A percentile compares a stretch with the other conserved stretches of the same genome.
Conservation (phyloP, 2,329 filamentous ascomycete species). For the Colletotrichum salicis region DNA sequence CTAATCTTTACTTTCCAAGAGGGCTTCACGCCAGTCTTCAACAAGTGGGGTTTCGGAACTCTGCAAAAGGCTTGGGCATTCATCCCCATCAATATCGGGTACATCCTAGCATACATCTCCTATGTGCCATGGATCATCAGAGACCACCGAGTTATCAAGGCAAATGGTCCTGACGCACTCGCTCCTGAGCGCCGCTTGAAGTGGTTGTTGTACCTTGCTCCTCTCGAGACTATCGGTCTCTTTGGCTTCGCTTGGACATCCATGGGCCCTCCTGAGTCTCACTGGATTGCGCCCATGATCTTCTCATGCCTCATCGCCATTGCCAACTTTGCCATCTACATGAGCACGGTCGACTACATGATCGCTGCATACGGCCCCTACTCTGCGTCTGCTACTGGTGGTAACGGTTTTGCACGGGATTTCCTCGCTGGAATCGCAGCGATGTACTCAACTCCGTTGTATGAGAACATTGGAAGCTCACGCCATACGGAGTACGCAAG, state of each 20-base stretch:
- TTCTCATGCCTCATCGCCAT: conserved; percentile 70
- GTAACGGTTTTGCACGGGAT: conserved; percentile 74
- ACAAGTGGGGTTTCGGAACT: conserved; percentile 66
- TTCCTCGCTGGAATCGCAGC: conserved; percentile 73
- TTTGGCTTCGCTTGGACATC: conserved; percentile 72
- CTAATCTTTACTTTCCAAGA: conserved; percentile 76
- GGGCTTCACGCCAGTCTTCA: conserved; percentile 68
- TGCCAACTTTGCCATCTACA: conserved; percentile 72
- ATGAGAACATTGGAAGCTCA: conserved; percentile 52
- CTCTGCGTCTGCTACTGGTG: conserved; percentile 73
- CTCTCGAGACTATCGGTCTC: conserved; percentile 68
- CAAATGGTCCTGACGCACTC: conserved; percentile 53
- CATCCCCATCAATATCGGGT: conserved; percentile 53
- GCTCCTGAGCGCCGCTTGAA: conserved; percentile 66
- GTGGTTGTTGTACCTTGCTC: conserved; percentile 69
- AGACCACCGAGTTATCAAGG: conserved; percentile 49
- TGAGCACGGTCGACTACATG: conserved; percentile 76
- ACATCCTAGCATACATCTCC: conserved; percentile 66
- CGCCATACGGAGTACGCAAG: conserved; percentile 63
- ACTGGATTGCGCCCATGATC: conserved; percentile 72
- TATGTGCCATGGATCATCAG: conserved; percentile 65
- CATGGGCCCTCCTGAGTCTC: conserved; percentile 61
- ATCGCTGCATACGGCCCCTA: conserved; percentile 73
- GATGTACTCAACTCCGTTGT: conserved; percentile 67
- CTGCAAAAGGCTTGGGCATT: conserved; percentile 38